Percentiles rank a stretch among this genome's conserved stretches.
These are phyloP conservation scores for Fusarium bactridioides DNA, from an alignment of 2,329 filamentous ascomycete genomes.

Conservation along the genomic window DNA sequence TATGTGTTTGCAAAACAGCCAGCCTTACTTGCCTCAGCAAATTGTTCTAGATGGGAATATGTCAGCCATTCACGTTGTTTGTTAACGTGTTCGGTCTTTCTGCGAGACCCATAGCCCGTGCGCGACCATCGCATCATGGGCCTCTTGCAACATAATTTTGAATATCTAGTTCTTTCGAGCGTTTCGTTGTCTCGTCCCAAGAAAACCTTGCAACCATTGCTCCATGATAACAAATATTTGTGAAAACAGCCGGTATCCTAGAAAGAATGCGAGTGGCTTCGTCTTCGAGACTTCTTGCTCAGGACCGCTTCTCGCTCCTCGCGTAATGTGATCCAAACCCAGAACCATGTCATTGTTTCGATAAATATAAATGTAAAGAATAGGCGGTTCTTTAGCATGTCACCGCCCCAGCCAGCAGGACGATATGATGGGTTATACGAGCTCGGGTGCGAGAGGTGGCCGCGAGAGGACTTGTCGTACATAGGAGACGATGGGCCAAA, in stretches of 20 bases:
- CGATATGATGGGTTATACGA: constrained; percentile 48
- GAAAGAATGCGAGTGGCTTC: constrained; percentile 34
- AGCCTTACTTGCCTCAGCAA: background rate
- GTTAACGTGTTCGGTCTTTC: background rate
- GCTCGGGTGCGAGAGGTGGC: constrained; percentile 39
- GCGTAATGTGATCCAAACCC: constrained; percentile 76
- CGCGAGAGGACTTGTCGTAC: constrained; percentile 45
- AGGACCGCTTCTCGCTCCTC: constrained; percentile 65
- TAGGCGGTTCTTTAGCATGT: constrained; percentile 81
- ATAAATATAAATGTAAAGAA: constrained; percentile 87
- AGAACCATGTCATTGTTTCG: constrained; percentile 87
- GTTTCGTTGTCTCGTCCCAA: background rate
- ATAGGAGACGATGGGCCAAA: constrained; percentile 62
- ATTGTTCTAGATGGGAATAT: background rate
- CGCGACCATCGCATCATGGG: no score
- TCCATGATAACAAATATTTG: background rate
- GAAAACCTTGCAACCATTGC: background rate
- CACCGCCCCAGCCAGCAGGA: constrained; percentile 60
- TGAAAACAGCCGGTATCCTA: background rate
- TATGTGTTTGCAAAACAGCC: background rate
- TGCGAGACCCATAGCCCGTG: background rate
- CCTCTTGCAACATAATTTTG: background rate
- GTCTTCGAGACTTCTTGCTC: constrained; percentile 48
- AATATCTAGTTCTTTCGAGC: background rate
- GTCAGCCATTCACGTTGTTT: background rate